Evolutionary conservation across 768 basidiomycete genomes (phyloP), one percentile per base, ranked within the genome.

Genomic region (Mycena galericulata): DNA sequence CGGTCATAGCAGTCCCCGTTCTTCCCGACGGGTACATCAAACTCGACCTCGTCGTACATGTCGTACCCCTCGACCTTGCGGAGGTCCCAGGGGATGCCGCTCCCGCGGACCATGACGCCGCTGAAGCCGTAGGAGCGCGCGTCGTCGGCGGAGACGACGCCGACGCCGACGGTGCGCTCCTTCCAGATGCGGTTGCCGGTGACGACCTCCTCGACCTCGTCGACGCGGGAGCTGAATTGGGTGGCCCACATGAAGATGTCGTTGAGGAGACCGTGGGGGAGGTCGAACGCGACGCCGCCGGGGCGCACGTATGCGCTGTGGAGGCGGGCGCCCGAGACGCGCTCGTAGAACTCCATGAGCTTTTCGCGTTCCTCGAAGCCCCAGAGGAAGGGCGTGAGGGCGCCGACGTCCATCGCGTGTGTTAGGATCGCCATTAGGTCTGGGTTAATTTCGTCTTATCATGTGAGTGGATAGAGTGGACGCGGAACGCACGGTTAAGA

Each of bases 351-450:
- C 78, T 99, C 97, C 97, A 99, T 99, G 70, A 99, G 90, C 85
- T 99, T 99, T 84, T 99, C 97, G 62, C 97, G 95, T 81, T 99
- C 97, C 81, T 99, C 97, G 86, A 99, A 99, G 74, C 97, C 97
- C 96, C 97, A 99, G 32, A 99, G 85, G 91, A 98, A 99, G 40
- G 97, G 97, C 2, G 97, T 99, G 12, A 99, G 89, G 65, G 95
- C 97, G 78, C 97, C 97, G 70, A 99, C 97, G 76, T 99, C 96
- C 94, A 96, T 96, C 58, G 94, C 92, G 80, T 97, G 95, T 2
- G 97, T 94, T 45, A 99, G 88, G 67, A 98, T 87, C 68, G 97
- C 97, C 97, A 99, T 99, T 67, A 99, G 84, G 77, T 99, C 93
- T 94, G 69, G 20, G 29, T 11, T n/a, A 8, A 14, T 22, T 24